Evolutionary conservation across 2,329 filamentous ascomycete species (phyloP).

Genomic region (Dactylella cylindrospora): DNA sequence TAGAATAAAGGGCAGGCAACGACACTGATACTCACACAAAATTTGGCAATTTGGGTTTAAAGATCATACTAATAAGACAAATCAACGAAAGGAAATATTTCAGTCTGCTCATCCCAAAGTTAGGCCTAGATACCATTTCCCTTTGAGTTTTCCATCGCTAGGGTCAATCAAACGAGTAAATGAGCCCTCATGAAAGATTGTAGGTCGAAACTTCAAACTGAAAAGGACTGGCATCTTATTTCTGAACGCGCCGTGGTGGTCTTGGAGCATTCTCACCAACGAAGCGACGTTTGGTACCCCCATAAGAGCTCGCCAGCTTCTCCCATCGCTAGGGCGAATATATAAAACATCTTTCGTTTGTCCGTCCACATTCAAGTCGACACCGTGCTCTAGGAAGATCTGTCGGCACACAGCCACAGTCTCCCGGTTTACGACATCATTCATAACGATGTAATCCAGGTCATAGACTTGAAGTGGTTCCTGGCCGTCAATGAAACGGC

Average conservation of each 20-base stretch:
- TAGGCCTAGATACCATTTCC: slow-evolving; percentile 20
- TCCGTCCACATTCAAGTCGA: slow-evolving; percentile 16
- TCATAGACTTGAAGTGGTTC: slow-evolving; percentile 14
- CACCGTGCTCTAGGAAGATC: slow-evolving; percentile 10
- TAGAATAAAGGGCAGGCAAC: no score
- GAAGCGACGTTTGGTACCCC: slow-evolving; percentile 18
- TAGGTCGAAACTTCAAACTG: slow-evolving; percentile 22
- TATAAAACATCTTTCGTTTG: slow-evolving; percentile 22
- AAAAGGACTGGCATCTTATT: slow-evolving; percentile 14
- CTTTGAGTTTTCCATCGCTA: slow-evolving; percentile 24
- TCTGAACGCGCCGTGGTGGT: slow-evolving; percentile 11
- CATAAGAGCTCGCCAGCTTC: slow-evolving; percentile 10
- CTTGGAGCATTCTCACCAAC: slow-evolving; percentile 17
- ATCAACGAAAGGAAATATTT: no score
- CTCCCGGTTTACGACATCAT: slow-evolving; percentile 22
- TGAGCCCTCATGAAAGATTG: slow-evolving; percentile 13
- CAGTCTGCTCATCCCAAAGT: slow-evolving; percentile 16
- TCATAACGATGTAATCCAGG: slow-evolving; percentile 24
- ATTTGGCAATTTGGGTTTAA: no score
- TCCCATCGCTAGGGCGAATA: slow-evolving; percentile 12
- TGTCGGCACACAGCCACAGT: slow-evolving; percentile 16
- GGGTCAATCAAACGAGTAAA: slow-evolving; percentile 16
- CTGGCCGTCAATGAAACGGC: slow-evolving; percentile 3
- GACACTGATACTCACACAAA: no score
- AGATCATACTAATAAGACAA: no score